Percentiles rank a stretch among this genome's conserved stretches.
Conservation (phyloP, 1,139 yeast genomes). For the Debaryomyces sp. region DNA sequence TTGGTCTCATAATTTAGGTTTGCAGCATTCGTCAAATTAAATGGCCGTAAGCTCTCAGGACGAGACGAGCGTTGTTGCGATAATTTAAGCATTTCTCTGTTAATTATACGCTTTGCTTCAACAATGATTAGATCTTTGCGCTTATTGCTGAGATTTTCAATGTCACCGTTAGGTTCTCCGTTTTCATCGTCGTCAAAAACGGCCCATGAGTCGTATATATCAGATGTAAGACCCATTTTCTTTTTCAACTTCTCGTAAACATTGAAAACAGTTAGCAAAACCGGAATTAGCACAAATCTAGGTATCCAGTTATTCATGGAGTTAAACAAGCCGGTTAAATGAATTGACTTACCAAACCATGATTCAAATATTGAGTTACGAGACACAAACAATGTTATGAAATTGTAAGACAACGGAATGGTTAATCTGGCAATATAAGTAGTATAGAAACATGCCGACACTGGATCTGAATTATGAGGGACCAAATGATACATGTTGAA, state of each 20-base stretch:
- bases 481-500: constrained; percentile 81
- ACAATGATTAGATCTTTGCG: constrained; percentile 42
- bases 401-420: constrained; percentile 80
- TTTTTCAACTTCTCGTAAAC: constrained; percentile 67
- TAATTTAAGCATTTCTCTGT: constrained; percentile 37
- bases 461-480: constrained; percentile 67
- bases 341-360: constrained; percentile 76
- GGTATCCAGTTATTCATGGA: constrained; percentile 77
- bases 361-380: constrained; percentile 50
- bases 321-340: constrained; percentile 73
- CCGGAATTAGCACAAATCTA: constrained; percentile 68
- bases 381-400: constrained; percentile 63
- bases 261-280: constrained; percentile 62
- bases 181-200: constrained; percentile 44
- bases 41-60: constrained; percentile 27
- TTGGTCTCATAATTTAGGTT: constrained; percentile 36
- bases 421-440: constrained; percentile 83
- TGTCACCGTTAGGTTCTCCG: constrained; percentile 15
- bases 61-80: constrained; percentile 17
- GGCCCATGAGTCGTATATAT: constrained; percentile 60
- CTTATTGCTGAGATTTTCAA: constrained; percentile 22
- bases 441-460: constrained; percentile 74
- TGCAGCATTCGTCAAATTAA: constrained; percentile 32
- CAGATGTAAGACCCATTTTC: constrained; percentile 45
- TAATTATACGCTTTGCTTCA: constrained; percentile 45